phyloP scores from a whole-genome alignment of 2,329 filamentous ascomycete genomes.

The Fusarium pseudocircinatum region DNA sequence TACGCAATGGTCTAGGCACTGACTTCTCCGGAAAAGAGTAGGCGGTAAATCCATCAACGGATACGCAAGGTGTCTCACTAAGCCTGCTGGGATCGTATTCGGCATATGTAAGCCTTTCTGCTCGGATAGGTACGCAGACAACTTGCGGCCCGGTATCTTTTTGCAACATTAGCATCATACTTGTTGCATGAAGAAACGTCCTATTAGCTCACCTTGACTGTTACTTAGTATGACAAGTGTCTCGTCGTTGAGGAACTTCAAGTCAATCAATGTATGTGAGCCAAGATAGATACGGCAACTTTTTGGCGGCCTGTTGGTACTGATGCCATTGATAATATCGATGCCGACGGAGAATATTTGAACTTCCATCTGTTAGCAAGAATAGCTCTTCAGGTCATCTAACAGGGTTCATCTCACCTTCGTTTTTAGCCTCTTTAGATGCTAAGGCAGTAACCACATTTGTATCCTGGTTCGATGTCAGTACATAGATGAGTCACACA shows the following conservation, averaged over 20 bases:
- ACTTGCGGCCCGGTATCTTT: conserved; percentile 43
- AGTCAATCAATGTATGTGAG: conserved; percentile 62
- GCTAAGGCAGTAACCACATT: conserved; percentile 55
- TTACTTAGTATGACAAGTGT: conserved; percentile 68
- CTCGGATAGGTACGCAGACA: conserved; percentile 51
- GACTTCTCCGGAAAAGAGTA: conserved; percentile 45
- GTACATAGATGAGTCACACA: background rate
- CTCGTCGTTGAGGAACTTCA: conserved; percentile 74
- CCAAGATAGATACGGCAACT: conserved; percentile 55
- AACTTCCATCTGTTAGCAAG: conserved; percentile 52
- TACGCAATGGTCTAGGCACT: conserved; percentile 53
- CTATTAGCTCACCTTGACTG: conserved; percentile 46
- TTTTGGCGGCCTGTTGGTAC: conserved; percentile 53
- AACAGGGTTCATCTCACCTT: conserved; percentile 46
- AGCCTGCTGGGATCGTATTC: conserved; percentile 45
- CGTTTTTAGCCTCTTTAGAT: conserved; percentile 48
- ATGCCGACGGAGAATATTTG: conserved; percentile 65
- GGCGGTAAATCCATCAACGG: conserved; percentile 25
- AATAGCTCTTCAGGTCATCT: too few relatives aligned
- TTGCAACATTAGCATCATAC: background rate
- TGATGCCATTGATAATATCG: conserved; percentile 68
- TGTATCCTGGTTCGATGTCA: conserved; percentile 45
- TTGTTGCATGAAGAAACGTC: background rate
- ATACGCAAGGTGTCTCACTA: background rate
- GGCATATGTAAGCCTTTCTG: conserved; percentile 50